These are phyloP conservation scores for Linum trigynum DNA, from an alignment of 345 rosid genomes.

Conservation along the genomic window DNA sequence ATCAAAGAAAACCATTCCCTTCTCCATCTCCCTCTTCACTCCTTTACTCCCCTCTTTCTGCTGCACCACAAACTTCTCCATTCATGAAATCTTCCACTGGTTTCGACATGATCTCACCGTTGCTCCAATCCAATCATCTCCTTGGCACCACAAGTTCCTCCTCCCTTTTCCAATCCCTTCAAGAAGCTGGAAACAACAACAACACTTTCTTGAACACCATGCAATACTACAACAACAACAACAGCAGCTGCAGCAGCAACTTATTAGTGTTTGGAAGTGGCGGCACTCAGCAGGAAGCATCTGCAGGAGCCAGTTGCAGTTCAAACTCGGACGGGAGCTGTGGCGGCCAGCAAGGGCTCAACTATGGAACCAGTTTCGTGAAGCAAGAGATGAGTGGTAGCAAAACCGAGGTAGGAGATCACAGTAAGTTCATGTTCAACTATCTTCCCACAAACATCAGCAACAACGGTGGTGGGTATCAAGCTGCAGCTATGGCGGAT, in stretches of 20 bases:
- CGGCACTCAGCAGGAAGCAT: conserved; percentile 12
- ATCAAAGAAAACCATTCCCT: background rate
- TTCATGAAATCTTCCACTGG: too few relatives aligned
- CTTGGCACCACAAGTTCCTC: background rate
- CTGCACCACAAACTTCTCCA: background rate
- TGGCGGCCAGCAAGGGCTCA: conserved; percentile 25
- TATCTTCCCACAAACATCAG: background rate
- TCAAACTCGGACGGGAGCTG: conserved; percentile 49
- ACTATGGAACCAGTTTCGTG: conserved; percentile 20
- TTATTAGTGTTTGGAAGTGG: conserved; percentile 10
- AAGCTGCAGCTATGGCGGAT: background rate
- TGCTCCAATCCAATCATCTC: background rate
- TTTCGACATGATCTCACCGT: too few relatives aligned
- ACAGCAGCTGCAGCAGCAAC: background rate
- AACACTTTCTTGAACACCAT: background rate
- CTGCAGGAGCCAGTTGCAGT: conserved; percentile 33
- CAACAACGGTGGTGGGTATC: background rate
- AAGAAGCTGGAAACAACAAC: too few relatives aligned
- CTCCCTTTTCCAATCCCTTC: background rate
- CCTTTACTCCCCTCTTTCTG: background rate
- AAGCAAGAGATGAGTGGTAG: conserved; percentile 37
- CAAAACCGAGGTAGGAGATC: too few relatives aligned
- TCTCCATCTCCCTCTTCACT: background rate
- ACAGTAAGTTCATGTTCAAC: conserved; percentile 23
- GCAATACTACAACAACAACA: background rate